phyloP scores from a whole-genome alignment of 306 rosid species.

The Glycine soja region DNA sequence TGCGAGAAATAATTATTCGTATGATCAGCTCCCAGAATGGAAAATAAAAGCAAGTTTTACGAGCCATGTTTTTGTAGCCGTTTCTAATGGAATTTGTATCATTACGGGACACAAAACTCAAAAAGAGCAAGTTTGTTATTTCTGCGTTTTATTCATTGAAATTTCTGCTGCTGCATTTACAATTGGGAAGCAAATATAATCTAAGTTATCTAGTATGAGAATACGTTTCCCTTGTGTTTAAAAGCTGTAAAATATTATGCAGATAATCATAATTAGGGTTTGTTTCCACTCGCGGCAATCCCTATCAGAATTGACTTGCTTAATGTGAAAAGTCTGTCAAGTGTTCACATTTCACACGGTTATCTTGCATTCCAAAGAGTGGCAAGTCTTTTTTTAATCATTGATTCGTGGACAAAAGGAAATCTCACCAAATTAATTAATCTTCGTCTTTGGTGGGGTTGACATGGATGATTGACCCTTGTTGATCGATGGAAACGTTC shows the following conservation, averaged over 20 bases:
- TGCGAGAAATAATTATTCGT: background rate
- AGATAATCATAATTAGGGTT: conserved; percentile 6
- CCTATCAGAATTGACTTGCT: conserved; percentile 61
- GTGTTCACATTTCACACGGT: conserved; percentile 45
- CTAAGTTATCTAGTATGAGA: background rate
- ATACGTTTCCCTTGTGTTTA: background rate
- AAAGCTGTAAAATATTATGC: background rate
- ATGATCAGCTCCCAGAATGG: background rate
- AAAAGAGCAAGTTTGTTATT: too few relatives aligned
- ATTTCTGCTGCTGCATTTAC: too few relatives aligned
- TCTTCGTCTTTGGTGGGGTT: conserved; percentile 56
- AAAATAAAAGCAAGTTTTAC: background rate
- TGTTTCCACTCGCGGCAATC: conserved; percentile 38
- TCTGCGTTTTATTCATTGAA: too few relatives aligned
- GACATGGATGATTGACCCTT: conserved; percentile 60
- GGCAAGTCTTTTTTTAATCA: conserved; percentile 52
- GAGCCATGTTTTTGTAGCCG: too few relatives aligned
- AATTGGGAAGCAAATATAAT: too few relatives aligned
- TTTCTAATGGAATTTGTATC: too few relatives aligned
- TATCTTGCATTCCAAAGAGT: conserved; percentile 51
- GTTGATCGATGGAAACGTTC: conserved; percentile 46
- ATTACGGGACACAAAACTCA: too few relatives aligned
- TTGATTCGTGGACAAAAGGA: conserved; percentile 58
- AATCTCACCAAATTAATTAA: conserved; percentile 50
- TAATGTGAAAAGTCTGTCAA: conserved; percentile 20